A percentile compares a stretch with the other conserved stretches of the same genome.
Evolutionary conservation across 345 rosid species (phyloP).

Genomic region (Populus alba): DNA sequence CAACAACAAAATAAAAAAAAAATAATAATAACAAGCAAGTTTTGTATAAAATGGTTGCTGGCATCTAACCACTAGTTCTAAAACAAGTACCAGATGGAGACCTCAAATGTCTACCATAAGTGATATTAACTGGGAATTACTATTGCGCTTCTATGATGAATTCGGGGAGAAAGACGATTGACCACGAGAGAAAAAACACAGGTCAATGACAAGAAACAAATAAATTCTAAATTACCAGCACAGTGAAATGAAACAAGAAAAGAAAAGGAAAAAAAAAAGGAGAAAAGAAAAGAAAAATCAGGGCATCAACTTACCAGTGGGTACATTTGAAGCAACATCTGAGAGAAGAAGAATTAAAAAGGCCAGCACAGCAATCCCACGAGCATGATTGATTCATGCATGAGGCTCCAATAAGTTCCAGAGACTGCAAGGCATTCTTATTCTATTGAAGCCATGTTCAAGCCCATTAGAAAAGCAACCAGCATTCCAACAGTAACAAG

Average conservation of each 20-base stretch:
- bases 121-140: no score
- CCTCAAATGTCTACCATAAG: no score
- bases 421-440: slow-evolving; percentile 66
- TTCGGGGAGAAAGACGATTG: no score
- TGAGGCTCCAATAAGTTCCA: slow-evolving; percentile 84
- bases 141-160: no score
- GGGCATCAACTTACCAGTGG: slow-evolving; percentile 51
- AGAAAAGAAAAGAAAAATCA: background rate
- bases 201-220: no score
- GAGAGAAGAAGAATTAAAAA: slow-evolving; percentile 61
- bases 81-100: no score
- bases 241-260: background rate
- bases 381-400: slow-evolving; percentile 40
- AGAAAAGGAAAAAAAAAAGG: background rate
- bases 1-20: no score
- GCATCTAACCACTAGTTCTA: no score
- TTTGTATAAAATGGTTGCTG: no score
- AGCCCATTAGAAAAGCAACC: slow-evolving; percentile 18
- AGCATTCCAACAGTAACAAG: slow-evolving; percentile 83
- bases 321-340: slow-evolving; percentile 85
- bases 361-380: slow-evolving; percentile 59
- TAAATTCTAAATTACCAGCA: no score
- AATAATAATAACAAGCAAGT: no score
- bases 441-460: slow-evolving; percentile 63
- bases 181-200: no score